Base-by-base conservation (phyloP, 2,329 filamentous ascomycete genomes). In the Stagonosporopsis cucurbitacearum region DNA sequence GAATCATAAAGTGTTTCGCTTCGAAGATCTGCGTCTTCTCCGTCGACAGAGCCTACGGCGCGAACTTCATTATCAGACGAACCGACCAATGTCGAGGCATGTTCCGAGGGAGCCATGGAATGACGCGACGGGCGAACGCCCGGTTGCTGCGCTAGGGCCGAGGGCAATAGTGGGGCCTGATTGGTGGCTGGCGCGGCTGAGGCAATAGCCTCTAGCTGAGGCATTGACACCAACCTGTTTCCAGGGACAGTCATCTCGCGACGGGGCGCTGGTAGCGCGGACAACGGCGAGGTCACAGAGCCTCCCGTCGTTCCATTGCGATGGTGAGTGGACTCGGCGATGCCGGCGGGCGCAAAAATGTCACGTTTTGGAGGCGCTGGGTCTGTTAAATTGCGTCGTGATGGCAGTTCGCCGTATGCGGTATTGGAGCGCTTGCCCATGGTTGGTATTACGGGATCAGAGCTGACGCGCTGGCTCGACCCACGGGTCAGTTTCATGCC, bases 1-100 rank as follows among this genome's bases (percentile, higher is more conserved):
- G 90, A 92, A 77, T 93, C 90, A 74, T 87, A 92, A 52, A 89
- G 81, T 17, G 86, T 90, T 66, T 93, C 90, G 72, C 89, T 92
- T 75, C 87, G 88, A 68, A 88, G 86, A 71, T 92, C 89, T n/a
- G 86, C 87, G 66, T 92, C 90, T 66, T 91, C 88, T 51, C 92
- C 90, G 54, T 92, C 89, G 20, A 84, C 84, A 11, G 86, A 91
- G n/a, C 78, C 80, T 63, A 87, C 83, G 42, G 83, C 86, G 63
- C 85, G 84, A 58, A 79, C 79, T 57, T 91, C 88, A 68, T 85
- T 83, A 65, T 92, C 90, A 58, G 64, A 68, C 25, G 88, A 91
- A 57, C 87, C 88, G 58, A 86, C 84, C 61, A 88, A 80, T 25
- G 87, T 89, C 22, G 88, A 90, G 26, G 83, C 78, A 50, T 82